Percentiles rank a stretch among this genome's conserved stretches.
Conservation (phyloP, 2,329 filamentous ascomycete genomes). For the Fusarium miscanthi region DNA sequence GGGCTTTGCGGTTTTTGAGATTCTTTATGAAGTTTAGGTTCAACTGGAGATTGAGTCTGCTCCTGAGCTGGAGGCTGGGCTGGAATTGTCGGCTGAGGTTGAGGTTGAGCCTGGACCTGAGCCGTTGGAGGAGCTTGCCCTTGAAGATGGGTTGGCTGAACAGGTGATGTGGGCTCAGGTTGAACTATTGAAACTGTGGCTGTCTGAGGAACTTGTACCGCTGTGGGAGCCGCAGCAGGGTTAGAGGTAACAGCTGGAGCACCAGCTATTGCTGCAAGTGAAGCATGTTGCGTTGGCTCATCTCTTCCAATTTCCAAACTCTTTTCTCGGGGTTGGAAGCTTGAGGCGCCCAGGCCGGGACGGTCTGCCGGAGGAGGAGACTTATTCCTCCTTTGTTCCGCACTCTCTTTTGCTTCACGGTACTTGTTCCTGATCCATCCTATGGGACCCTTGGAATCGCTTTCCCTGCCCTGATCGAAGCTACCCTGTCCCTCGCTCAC, state of each 20-base stretch:
- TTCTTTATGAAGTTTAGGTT: neutral
- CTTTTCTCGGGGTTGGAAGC: slow-evolving; percentile 56
- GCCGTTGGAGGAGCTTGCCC: slow-evolving; percentile 1
- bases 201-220: slow-evolving; percentile 12
- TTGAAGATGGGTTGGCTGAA: slow-evolving; percentile 8
- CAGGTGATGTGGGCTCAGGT: slow-evolving; percentile 8
- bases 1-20: neutral
- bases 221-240: slow-evolving; percentile 4
- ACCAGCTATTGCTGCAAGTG: slow-evolving; percentile 20
- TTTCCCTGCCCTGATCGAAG: slow-evolving; percentile 56
- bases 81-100: slow-evolving; percentile 6
- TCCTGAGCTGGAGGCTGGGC: slow-evolving; percentile 4
- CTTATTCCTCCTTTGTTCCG: slow-evolving; percentile 66
- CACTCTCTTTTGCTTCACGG: slow-evolving; percentile 68
- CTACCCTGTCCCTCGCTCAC: slow-evolving; percentile 54
- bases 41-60: neutral
- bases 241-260: slow-evolving; percentile 17
- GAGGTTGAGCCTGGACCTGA: neutral
- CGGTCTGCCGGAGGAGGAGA: slow-evolving; percentile 62
- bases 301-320: slow-evolving; percentile 61
- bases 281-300: slow-evolving; percentile 18
- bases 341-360: slow-evolving; percentile 42
- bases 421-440: slow-evolving; percentile 71
- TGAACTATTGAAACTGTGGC: slow-evolving; percentile 24
- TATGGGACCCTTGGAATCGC: slow-evolving; percentile 62